These are phyloP conservation scores for Rhizophagus sp. DNA, from an alignment of 192 early-diverging fungal species.

Conservation along the genomic window DNA sequence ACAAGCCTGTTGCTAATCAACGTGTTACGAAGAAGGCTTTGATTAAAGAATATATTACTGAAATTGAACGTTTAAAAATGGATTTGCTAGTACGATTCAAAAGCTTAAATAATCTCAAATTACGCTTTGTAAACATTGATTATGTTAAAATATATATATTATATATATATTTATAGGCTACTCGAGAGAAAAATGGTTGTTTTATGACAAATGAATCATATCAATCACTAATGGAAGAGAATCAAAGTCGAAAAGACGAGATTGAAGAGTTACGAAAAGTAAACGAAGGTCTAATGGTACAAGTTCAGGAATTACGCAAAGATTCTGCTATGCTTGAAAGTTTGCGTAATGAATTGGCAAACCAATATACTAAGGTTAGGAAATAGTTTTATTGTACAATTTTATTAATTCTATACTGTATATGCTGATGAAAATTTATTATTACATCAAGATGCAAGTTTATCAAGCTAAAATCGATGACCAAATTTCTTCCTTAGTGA, in stretches of 20 bases:
- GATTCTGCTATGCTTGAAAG: not conserved
- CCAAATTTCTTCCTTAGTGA: not conserved
- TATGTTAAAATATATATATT: not conserved
- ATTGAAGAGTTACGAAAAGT: constrained; percentile 35
- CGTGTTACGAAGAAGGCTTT: constrained; percentile 82
- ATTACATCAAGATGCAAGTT: not conserved
- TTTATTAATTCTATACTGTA: not conserved
- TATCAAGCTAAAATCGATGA: not conserved
- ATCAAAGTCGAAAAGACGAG: constrained; percentile 42
- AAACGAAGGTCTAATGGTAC: constrained; percentile 21
- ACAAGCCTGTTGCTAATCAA: constrained; percentile 75
- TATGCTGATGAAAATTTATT: not conserved
- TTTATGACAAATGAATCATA: constrained; percentile 72
- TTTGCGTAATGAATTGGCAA: not conserved
- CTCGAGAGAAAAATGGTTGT: constrained; percentile 84
- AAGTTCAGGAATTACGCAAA: not conserved
- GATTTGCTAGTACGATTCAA: constrained; percentile 62
- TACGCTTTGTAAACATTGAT: not conserved
- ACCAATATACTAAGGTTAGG: constrained; percentile 2
- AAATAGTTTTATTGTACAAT: not conserved
- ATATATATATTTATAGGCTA: constrained; percentile 42
- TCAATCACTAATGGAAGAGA: constrained; percentile 45
- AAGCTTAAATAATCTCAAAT: no score
- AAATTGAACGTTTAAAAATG: constrained; percentile 77
- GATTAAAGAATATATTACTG: constrained; percentile 74